These are phyloP conservation scores for Phaseolus coccineus DNA, from an alignment of 331 rosid genomes.

Conservation along the genomic window DNA sequence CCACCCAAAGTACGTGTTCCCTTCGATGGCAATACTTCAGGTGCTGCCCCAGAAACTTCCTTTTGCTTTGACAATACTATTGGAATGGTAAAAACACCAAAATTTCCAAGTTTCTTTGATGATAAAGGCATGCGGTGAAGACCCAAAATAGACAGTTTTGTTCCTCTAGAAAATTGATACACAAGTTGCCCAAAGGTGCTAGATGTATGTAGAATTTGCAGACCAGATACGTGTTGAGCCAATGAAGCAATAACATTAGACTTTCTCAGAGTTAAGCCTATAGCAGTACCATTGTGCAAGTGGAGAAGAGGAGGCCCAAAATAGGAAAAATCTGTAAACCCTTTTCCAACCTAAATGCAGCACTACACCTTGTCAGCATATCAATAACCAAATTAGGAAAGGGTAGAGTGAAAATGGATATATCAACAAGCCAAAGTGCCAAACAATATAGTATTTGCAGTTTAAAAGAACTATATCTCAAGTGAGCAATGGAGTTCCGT, in stretches of 20 bases:
- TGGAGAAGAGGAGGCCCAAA: conserved; percentile 83
- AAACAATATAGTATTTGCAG: conserved; percentile 18
- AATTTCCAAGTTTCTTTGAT: conserved; percentile 43
- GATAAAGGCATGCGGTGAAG: conserved; percentile 58
- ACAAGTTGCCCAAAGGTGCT: conserved; percentile 76
- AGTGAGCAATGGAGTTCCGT: conserved; percentile 18
- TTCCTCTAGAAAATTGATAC: conserved; percentile 68
- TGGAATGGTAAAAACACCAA: conserved; percentile 65
- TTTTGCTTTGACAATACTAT: conserved; percentile 43
- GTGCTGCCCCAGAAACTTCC: conserved; percentile 48
- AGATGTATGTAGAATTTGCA: conserved; percentile 53
- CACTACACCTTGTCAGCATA: conserved; percentile 35
- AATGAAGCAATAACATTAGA: conserved; percentile 77
- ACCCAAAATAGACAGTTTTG: conserved; percentile 77
- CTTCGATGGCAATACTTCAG: conserved; percentile 42
- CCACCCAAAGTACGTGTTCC: conserved; percentile 49
- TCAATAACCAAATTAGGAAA: conserved; percentile 20
- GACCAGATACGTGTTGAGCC: conserved; percentile 72
- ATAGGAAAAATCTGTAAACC: conserved; percentile 71
- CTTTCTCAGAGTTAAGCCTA: conserved; percentile 79
- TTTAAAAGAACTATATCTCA: conserved; percentile 23
- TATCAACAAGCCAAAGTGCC: neutral
- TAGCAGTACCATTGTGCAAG: conserved; percentile 67
- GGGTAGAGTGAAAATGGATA: neutral
- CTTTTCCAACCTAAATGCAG: conserved; percentile 61